Evolutionary conservation across 306 rosid genomes (phyloP), one percentile per base, ranked within the genome.

Genomic region (Vigna trinervia): DNA sequence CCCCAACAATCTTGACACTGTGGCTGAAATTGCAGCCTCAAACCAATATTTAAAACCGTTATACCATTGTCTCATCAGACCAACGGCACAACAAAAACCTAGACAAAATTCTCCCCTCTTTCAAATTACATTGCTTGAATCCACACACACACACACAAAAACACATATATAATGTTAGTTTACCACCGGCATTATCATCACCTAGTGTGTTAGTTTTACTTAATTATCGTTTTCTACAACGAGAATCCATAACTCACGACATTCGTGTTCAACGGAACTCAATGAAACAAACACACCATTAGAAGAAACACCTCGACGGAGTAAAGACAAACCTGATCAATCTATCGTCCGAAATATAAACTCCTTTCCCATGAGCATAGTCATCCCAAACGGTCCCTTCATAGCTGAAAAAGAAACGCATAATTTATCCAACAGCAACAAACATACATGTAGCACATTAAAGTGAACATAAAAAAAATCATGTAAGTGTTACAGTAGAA

Each of bases 371-470:
- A 47, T 95, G 99, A 62, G 97, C 97, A 88, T 88, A 76, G 86
- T 95, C 99, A 88, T 95, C 97, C 99, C 99, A 95, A 77, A 89
- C 82, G 34, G 99, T 95, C 36, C 99, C 97, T 85, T 95, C 99
- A 80, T 90, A 92, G 87, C 99, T 95, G 82, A 43, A 52, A 48
- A 1, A 22, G 28, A 15, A 30, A 58, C 6, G 59, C 13, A 45
- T 45, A 75, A 19, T 13, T 1, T 1, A 0, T 4, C 54, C 52
- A 48, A 48, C 53, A 48, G 7, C 5, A 34, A 69, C 36, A 52
- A 53, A 2, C 12, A 41, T 11, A 8, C 12, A 41, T 11, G 46
- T 41, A 41, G 46, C 46, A 6, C 20, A 28, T 14, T 5, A 6
- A 58, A 30, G 20, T 0, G 45, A 14, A 36, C 2, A 62, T 11